These are phyloP conservation scores for Trichoderma gracile DNA, from an alignment of 2,329 filamentous ascomycete genomes.

Conservation along the genomic window DNA sequence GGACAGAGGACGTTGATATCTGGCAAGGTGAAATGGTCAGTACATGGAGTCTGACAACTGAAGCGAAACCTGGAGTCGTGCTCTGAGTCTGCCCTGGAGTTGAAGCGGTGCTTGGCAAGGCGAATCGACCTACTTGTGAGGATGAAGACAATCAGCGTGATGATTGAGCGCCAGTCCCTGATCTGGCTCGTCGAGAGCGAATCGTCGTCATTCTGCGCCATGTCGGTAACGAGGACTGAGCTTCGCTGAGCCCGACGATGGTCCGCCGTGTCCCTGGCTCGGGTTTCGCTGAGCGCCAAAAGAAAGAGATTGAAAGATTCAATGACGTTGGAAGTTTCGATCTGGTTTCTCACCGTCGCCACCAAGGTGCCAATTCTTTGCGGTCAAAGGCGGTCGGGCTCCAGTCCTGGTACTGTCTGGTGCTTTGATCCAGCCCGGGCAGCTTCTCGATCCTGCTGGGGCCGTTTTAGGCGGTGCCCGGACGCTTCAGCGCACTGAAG, in stretches of 20 bases:
- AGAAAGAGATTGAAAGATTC: not conserved
- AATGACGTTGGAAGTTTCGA: not conserved
- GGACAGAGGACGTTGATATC: constrained; percentile 70
- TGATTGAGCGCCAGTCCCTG: constrained; percentile 65
- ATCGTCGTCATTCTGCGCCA: constrained; percentile 6
- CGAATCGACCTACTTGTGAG: constrained; percentile 61
- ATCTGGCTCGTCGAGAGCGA: constrained; percentile 45
- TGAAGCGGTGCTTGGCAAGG: not conserved
- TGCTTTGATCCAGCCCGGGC: not conserved
- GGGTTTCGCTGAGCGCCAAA: not conserved
- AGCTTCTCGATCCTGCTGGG: not conserved
- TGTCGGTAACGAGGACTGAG: not conserved
- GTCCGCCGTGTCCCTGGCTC: not conserved
- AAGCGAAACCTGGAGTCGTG: not conserved
- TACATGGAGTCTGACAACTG: too few relatives aligned
- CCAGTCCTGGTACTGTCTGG: too few relatives aligned
- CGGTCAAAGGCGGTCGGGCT: not conserved
- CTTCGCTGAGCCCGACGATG: not conserved
- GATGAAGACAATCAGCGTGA: constrained; percentile 69
- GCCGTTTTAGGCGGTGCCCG: too few relatives aligned
- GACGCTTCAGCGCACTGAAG: not conserved
- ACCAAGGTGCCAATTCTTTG: not conserved
- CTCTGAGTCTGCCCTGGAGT: not conserved
- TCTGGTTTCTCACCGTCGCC: not conserved
- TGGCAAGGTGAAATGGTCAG: constrained; percentile 36